Evolutionary conservation across 805 yeast species (phyloP).

Genomic region (Sugiyamaella valdiviana): DNA sequence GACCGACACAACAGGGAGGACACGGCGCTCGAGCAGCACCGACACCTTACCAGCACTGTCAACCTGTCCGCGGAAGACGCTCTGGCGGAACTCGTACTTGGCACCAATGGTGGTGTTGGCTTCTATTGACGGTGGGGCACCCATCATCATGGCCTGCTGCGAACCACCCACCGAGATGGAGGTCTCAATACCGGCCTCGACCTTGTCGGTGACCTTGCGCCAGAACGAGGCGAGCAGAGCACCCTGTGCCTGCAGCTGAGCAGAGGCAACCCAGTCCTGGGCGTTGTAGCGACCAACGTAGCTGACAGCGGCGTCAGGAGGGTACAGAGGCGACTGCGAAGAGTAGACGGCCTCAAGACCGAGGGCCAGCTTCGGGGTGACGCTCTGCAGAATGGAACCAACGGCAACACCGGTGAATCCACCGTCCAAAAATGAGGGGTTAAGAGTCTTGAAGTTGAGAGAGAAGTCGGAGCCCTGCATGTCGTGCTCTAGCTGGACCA

Average conservation of each 20-base stretch:
- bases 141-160: conserved; percentile 70
- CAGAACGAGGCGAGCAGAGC: conserved; percentile 83
- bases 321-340: conserved; percentile 52
- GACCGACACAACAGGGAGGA: conserved; percentile 83
- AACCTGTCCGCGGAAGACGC: conserved; percentile 89
- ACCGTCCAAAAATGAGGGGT: conserved; percentile 74
- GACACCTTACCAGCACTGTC: conserved; percentile 88
- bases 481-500: conserved; percentile 96
- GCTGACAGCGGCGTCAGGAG: conserved; percentile 88
- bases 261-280: conserved; percentile 88
- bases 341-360: conserved; percentile 93
- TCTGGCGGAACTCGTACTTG: conserved; percentile 95
- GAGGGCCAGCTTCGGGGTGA: conserved; percentile 74
- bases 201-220: conserved; percentile 87
- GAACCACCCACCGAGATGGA: conserved; percentile 25
- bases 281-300: conserved; percentile 86
- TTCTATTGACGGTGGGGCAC: conserved; percentile 78
- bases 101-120: conserved; percentile 94
- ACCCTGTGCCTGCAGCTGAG: conserved; percentile 91
- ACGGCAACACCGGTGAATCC: conserved; percentile 87
- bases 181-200: conserved; percentile 49
- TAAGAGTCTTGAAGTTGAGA: conserved; percentile 80
- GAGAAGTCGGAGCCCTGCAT: conserved; percentile 85
- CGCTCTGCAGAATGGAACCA: conserved; percentile 82
- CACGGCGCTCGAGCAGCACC: conserved; percentile 86